These are phyloP conservation scores for Cyclotella kingstonii DNA, from an alignment of 108 stramenopile species.

Conservation along the genomic window DNA sequence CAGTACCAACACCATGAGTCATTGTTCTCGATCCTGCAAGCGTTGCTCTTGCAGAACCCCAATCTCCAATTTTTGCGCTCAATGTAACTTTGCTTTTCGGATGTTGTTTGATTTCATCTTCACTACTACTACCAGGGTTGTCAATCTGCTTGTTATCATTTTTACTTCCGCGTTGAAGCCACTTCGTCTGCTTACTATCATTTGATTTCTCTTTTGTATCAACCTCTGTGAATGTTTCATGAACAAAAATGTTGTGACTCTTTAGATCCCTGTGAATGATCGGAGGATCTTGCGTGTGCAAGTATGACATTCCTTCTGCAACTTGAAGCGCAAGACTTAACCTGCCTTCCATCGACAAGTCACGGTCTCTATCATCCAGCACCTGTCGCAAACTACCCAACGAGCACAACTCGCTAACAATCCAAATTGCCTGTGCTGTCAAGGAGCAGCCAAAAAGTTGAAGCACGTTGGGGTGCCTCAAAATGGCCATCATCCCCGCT, in stretches of 20 bases:
- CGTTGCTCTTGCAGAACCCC: slow-evolving; percentile 92
- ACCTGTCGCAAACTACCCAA: slow-evolving; percentile 90
- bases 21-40: slow-evolving; percentile 85
- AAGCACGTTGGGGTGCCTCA: slow-evolving; percentile 94
- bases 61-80: slow-evolving; percentile 93
- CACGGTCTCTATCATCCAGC: slow-evolving; percentile 82
- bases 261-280: slow-evolving; percentile 98
- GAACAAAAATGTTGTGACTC: slow-evolving; percentile 97
- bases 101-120: slow-evolving; percentile 26
- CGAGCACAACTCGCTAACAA: slow-evolving; percentile 92
- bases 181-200: slow-evolving; percentile 36
- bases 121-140: slow-evolving; percentile 22
- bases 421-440: slow-evolving; percentile 97
- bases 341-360: slow-evolving; percentile 52
- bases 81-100: slow-evolving; percentile 68
- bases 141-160: slow-evolving; percentile 17
- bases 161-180: slow-evolving; percentile 23
- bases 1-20: slow-evolving; percentile 97
- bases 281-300: slow-evolving; percentile 91
- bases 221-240: slow-evolving; percentile 79
- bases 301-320: slow-evolving; percentile 95
- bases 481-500: slow-evolving; percentile 96
- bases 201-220: slow-evolving; percentile 33
- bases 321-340: slow-evolving; percentile 86
- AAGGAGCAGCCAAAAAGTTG: slow-evolving; percentile 96